Base-by-base conservation (phyloP, 2,329 filamentous ascomycete genomes). In the Neofusicoccum parvum region DNA sequence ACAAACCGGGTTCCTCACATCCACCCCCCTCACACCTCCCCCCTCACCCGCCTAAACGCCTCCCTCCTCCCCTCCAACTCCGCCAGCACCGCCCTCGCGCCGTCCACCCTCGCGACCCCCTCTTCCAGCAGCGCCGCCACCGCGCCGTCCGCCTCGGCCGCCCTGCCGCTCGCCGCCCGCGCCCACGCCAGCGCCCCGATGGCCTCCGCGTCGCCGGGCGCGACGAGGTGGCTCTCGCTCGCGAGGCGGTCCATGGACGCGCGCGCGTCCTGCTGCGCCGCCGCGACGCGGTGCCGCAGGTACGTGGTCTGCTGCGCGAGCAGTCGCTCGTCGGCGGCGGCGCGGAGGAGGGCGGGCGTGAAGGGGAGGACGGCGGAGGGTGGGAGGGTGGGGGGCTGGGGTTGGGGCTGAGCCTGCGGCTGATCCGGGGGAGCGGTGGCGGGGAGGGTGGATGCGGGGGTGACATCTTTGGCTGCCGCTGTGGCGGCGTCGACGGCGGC, bases 211-310 rank as follows among this genome's bases (percentile, higher is more conserved):
- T 67, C 48, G 1, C 73, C 73, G n/a, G 73, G 74, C 10, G 74
- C 72, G 4, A 79, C 68, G 10, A 80, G 67, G 62, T 78, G 76
- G 65, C 76, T 79, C 68, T 80, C 78, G 17, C 72, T 76, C 0
- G 77, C 75, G 1, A 80, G 70, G 5, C 77, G 71, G 5, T 73
- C 67, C 5, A 79, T 65, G 1, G 72, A 69, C 23, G 74, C 72
- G 12, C 69, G 67, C 1, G 72, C 69, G 2, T 76, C 73, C 32
- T 74, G 72, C 34, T 75, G 72, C 27, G 72, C 72, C 5, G 69
- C 59, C 34, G 69, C 68, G n/a, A 79, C 68, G 56, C 74, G 75
- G 6, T 67, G 66, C 45, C 76, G 70, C 3, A 79, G 68, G 63
- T 75, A 77, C 14, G 76, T 70, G 1, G 72, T 70, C 63, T 77